Conservation (phyloP, 2,329 filamentous ascomycete species). For the Phialocephala subalpina region DNA sequence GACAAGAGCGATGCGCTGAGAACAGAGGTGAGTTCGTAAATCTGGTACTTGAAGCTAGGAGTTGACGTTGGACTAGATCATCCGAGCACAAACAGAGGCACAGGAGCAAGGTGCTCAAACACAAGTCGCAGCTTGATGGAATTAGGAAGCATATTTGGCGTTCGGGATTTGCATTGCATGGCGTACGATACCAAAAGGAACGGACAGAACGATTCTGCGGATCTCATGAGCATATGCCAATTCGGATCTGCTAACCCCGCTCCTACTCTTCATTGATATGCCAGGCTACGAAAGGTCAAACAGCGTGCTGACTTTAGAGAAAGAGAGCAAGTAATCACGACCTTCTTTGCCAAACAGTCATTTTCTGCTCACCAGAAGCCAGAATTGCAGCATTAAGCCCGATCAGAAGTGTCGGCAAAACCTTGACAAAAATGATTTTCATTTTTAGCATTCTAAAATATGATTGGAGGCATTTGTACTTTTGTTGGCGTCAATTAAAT, state of each 20-base stretch:
- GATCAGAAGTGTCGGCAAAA: not conserved
- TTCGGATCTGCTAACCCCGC: not conserved
- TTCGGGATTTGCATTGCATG: constrained; percentile 35
- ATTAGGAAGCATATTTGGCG: constrained; percentile 19
- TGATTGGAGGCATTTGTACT: not conserved
- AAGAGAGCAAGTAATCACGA: not conserved
- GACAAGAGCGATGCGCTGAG: constrained; percentile 71
- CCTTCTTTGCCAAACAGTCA: not conserved
- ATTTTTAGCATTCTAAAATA: not conserved
- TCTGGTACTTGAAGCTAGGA: not conserved
- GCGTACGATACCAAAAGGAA: constrained; percentile 30
- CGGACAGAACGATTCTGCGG: not conserved
- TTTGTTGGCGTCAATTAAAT: not conserved
- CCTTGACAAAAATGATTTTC: not conserved
- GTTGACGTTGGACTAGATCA: constrained; percentile 44
- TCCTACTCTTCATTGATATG: not conserved
- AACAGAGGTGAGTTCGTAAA: constrained; percentile 59
- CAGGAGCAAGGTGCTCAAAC: constrained; percentile 39
- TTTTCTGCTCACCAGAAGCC: not conserved
- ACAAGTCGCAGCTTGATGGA: constrained; percentile 34
- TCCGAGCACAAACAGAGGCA: constrained; percentile 52
- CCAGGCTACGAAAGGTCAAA: too few species aligned
- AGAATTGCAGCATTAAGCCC: not conserved
- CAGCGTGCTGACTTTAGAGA: not conserved
- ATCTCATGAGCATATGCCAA: not conserved